A percentile compares a stretch with the other conserved stretches of the same genome.
Evolutionary conservation across 768 basidiomycete genomes (phyloP).

Genomic region (Suillus alpinus): DNA sequence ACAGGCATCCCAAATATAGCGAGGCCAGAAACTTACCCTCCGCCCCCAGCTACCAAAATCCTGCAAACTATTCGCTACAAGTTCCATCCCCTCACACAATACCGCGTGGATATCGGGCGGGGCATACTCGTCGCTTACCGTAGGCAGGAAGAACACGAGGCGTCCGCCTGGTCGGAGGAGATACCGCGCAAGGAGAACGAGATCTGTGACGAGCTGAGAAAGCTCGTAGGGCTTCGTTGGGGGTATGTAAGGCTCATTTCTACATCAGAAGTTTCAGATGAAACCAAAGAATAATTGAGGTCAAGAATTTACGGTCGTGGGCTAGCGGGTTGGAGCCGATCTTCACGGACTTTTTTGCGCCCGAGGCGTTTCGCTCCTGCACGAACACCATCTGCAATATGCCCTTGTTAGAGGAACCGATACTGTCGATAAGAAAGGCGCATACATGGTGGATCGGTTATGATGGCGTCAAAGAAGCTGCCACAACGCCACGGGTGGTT

Average conservation of each 20-base stretch:
- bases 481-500: conserved; percentile 86
- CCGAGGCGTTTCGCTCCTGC: conserved; percentile 84
- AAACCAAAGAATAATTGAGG: background rate
- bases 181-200: conserved; percentile 79
- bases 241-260: conserved; percentile 75
- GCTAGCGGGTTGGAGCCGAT: conserved; percentile 24
- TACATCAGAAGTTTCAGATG: conserved; percentile 15
- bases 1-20: background rate
- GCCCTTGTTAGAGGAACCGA: conserved; percentile 3
- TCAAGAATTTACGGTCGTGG: conserved; percentile 44
- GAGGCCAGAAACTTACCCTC: conserved; percentile 51
- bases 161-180: conserved; percentile 83
- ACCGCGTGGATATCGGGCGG: conserved; percentile 79
- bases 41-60: conserved; percentile 95
- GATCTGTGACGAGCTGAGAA: conserved; percentile 74
- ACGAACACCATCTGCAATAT: conserved; percentile 78
- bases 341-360: conserved; percentile 48
- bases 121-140: conserved; percentile 87
- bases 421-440: background rate
- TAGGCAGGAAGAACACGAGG: conserved; percentile 94
- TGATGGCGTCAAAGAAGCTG: conserved; percentile 87
- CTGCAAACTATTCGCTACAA: conserved; percentile 87
- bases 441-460: conserved; percentile 94
- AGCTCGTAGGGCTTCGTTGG: conserved; percentile 93
- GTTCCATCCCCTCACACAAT: conserved; percentile 83